Evolutionary conservation across 75 land plant species (phyloP).

Genomic region (Selaginella moellendorffii): DNA sequence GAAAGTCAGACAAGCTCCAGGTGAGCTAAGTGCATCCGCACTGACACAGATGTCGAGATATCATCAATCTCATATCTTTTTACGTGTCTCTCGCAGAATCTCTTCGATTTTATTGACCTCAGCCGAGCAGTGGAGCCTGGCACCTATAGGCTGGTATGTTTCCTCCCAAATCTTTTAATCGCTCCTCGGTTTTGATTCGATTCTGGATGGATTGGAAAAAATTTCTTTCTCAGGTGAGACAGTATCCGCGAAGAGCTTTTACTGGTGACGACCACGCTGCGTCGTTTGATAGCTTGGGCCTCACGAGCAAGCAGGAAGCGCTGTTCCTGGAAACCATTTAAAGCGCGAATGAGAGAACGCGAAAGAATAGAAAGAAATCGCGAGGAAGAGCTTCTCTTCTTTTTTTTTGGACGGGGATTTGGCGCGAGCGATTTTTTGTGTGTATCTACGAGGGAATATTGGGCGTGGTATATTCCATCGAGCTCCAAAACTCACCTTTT

Average conservation of each 20-base stretch:
- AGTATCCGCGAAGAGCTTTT: slow-evolving; percentile 69
- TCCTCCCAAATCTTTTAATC: no score
- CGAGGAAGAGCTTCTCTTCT: no score
- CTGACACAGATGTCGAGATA: neutral
- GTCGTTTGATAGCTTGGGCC: slow-evolving; percentile 49
- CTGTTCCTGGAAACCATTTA: slow-evolving; percentile 40
- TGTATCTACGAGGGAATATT: no score
- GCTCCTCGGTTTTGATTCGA: neutral
- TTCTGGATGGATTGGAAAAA: no score
- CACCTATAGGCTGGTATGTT: slow-evolving; percentile 67
- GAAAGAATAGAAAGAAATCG: no score
- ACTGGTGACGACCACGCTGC: slow-evolving; percentile 41
- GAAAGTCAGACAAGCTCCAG: slow-evolving; percentile 72
- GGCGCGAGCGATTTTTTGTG: no score
- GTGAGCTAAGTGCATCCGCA: slow-evolving; percentile 16
- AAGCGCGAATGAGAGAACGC: no score
- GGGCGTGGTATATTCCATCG: no score
- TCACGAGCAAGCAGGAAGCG: slow-evolving; percentile 83
- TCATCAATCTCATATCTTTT: neutral
- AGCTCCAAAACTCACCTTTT: no score
- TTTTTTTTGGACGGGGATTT: no score
- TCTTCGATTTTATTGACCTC: slow-evolving; percentile 69
- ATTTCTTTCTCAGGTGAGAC: slow-evolving; percentile 62
- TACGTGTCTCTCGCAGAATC: slow-evolving; percentile 36
- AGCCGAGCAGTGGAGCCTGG: slow-evolving; percentile 57